Evolutionary conservation across 768 basidiomycete species (phyloP).

Genomic region (Trametes cinnabarina): DNA sequence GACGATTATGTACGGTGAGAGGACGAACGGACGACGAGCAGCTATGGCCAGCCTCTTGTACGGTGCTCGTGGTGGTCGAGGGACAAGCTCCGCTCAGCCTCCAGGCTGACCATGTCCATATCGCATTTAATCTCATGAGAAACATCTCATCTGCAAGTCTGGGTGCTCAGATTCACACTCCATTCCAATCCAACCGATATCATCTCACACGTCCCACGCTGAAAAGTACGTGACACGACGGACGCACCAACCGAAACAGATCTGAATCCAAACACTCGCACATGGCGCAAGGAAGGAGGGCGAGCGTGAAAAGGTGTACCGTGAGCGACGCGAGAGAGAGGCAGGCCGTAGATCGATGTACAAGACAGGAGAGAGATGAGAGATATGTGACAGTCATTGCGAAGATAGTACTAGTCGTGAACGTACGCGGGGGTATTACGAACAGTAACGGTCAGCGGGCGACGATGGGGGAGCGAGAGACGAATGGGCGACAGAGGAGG

Average conservation of each 20-base stretch:
- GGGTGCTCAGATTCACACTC: neutral
- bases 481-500: neutral
- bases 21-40: no score
- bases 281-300: neutral
- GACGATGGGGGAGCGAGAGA: neutral
- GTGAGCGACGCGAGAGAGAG: conserved; percentile 9
- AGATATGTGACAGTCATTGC: conserved; percentile 28
- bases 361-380: conserved; percentile 22
- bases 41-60: no score
- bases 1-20: no score
- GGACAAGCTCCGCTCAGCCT: no score
- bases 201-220: neutral
- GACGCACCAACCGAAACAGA: neutral
- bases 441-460: conserved; percentile 18
- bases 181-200: neutral
- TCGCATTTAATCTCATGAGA: no score
- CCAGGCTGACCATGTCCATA: no score
- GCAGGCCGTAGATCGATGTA: conserved; percentile 23
- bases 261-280: neutral
- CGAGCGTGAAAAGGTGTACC: neutral
- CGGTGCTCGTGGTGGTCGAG: no score
- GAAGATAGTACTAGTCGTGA: conserved; percentile 28
- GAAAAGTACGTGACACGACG: neutral
- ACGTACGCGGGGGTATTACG: conserved; percentile 26
- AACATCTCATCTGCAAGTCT: no score